A percentile compares a stretch with the other conserved stretches of the same genome.
phyloP scores from a whole-genome alignment of 345 rosid genomes.

The Eucalyptus curtisii region DNA sequence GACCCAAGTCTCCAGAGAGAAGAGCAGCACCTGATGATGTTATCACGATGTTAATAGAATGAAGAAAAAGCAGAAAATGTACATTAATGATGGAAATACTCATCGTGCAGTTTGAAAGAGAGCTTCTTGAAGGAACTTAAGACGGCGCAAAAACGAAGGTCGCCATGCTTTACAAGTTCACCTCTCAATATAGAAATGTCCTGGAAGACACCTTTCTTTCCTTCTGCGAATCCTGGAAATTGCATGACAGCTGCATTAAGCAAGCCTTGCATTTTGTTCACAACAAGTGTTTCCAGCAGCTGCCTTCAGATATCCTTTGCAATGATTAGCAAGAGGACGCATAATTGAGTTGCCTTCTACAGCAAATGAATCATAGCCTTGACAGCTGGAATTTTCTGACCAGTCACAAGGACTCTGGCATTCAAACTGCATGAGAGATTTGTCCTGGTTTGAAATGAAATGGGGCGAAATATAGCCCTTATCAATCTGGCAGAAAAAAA shows the following conservation, averaged over 20 bases:
- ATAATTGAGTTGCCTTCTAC: constrained; percentile 63
- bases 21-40: constrained; percentile 60
- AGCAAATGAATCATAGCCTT: constrained; percentile 52
- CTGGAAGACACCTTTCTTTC: constrained; percentile 74
- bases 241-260: neutral
- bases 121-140: neutral
- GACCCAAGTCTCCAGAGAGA: constrained; percentile 63
- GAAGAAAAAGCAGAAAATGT: neutral
- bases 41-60: neutral
- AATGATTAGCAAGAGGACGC: constrained; percentile 61
- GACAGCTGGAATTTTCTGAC: constrained; percentile 39
- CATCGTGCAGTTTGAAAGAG: too few species aligned
- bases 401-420: constrained; percentile 65
- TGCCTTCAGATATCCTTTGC: constrained; percentile 64
- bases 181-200: constrained; percentile 86
- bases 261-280: neutral
- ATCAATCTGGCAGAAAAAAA: constrained; percentile 38
- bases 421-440: constrained; percentile 61
- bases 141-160: neutral
- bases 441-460: constrained; percentile 79
- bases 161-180: neutral
- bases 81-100: too few species aligned
- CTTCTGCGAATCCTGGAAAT: constrained; percentile 55
- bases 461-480: constrained; percentile 76
- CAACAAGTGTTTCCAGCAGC: constrained; percentile 37